These are phyloP conservation scores for Boletus eberwhitei DNA, from an alignment of 768 basidiomycete species.

Conservation along the genomic window DNA sequence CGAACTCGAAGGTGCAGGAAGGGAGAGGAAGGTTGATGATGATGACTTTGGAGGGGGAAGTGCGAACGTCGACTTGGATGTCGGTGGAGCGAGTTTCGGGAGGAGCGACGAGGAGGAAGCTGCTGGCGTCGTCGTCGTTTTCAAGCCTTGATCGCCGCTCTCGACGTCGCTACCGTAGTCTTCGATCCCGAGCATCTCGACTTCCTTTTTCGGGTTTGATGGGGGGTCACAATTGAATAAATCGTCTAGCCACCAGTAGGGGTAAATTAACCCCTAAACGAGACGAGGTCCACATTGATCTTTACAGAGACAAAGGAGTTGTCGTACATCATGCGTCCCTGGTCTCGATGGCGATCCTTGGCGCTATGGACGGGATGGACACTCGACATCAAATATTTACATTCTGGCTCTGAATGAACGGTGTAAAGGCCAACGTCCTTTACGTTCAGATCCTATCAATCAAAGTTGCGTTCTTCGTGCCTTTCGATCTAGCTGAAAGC, in stretches of 20 bases:
- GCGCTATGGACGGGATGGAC: too few species aligned
- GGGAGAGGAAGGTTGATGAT: constrained; percentile 26
- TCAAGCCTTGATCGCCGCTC: constrained; percentile 43
- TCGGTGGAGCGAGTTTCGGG: constrained; percentile 25
- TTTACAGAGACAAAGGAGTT: too few species aligned
- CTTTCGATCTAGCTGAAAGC: background rate
- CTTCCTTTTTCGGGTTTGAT: too few species aligned
- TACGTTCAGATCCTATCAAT: background rate
- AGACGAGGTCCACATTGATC: too few species aligned
- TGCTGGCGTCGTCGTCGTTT: background rate
- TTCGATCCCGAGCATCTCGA: constrained; percentile 80
- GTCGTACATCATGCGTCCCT: background rate
- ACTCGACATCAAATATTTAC: too few species aligned
- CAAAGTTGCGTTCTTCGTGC: background rate
- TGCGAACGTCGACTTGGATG: constrained; percentile 32
- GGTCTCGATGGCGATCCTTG: background rate
- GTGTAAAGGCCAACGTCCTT: background rate
- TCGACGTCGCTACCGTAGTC: constrained; percentile 75
- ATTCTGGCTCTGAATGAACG: background rate
- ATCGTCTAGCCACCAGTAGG: too few species aligned
- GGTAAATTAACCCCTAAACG: too few species aligned
- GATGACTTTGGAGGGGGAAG: constrained; percentile 35
- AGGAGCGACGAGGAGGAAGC: constrained; percentile 8
- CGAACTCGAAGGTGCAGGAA: constrained; percentile 24
- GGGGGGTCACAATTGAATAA: too few species aligned